These are phyloP conservation scores for Lactarius trivialis DNA, from an alignment of 768 basidiomycete species.

Conservation along the genomic window DNA sequence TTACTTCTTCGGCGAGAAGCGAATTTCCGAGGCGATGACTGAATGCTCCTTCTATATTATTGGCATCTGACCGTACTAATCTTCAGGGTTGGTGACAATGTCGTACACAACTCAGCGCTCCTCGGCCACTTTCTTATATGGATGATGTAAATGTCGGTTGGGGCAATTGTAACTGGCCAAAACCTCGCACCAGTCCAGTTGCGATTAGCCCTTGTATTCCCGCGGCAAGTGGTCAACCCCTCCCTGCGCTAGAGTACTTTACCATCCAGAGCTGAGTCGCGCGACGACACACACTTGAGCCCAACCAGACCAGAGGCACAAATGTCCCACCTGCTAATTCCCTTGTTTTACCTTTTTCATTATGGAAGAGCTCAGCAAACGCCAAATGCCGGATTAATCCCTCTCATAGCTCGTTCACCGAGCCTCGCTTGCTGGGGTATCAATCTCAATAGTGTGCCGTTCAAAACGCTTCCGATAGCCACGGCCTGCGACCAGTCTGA, in stretches of 20 bases:
- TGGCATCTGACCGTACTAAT: not conserved
- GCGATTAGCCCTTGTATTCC: no score
- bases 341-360: not conserved
- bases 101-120: not conserved
- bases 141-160: no score
- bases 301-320: not conserved
- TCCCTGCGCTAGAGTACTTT: not conserved
- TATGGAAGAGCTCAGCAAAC: not conserved
- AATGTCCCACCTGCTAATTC: not conserved
- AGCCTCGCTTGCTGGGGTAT: conserved; percentile 23
- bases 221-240: not conserved
- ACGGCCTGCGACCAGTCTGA: no score
- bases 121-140: not conserved
- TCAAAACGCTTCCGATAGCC: no score
- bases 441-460: no score
- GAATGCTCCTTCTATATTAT: not conserved
- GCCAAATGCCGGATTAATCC: conserved; percentile 9
- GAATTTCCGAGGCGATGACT: not conserved
- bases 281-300: not conserved
- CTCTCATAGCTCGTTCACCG: conserved; percentile 27
- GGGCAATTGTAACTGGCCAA: not conserved
- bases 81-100: not conserved
- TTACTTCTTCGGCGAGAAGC: not conserved
- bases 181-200: not conserved
- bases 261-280: not conserved